These are phyloP conservation scores for Fusarium nygamai DNA, from an alignment of 2,329 filamentous ascomycete genomes.

Conservation along the genomic window DNA sequence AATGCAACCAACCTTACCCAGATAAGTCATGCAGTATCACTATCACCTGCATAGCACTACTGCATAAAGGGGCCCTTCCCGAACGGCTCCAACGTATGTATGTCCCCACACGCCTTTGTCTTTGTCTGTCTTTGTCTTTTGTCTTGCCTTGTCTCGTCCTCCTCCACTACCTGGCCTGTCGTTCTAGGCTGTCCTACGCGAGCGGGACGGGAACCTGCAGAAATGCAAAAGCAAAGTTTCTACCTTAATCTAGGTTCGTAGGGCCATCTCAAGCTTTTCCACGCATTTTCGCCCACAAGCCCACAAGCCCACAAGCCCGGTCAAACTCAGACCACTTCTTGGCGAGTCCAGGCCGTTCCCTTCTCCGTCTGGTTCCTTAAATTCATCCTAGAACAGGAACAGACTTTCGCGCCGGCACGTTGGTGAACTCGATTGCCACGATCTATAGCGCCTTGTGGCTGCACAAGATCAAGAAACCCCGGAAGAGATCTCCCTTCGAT, in stretches of 20 bases:
- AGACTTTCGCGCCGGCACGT: slow-evolving; percentile 23
- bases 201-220: slow-evolving; percentile 31
- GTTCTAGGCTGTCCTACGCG: background rate
- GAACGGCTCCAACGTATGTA: slow-evolving; percentile 10
- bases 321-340: slow-evolving; percentile 17
- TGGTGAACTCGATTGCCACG: slow-evolving; percentile 25
- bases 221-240: slow-evolving; percentile 14
- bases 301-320: slow-evolving; percentile 22
- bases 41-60: slow-evolving; percentile 24
- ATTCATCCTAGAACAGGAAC: slow-evolving; percentile 18
- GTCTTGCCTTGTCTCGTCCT: background rate
- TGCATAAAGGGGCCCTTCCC: slow-evolving; percentile 3
- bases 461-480: background rate
- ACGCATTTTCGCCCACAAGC: slow-evolving; percentile 7
- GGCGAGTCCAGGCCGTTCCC: slow-evolving; percentile 28
- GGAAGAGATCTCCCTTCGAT: background rate
- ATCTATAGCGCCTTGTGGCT: slow-evolving; percentile 11
- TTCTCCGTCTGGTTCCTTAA: slow-evolving; percentile 2
- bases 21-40: slow-evolving; percentile 32
- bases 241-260: background rate
- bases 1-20: slow-evolving; percentile 8
- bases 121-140: background rate
- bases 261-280: slow-evolving; percentile 19
- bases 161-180: background rate
- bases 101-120: slow-evolving; percentile 1